Base-by-base conservation (phyloP, 192 early-diverging fungal species). In the Lunasporangiospora selenospora region DNA sequence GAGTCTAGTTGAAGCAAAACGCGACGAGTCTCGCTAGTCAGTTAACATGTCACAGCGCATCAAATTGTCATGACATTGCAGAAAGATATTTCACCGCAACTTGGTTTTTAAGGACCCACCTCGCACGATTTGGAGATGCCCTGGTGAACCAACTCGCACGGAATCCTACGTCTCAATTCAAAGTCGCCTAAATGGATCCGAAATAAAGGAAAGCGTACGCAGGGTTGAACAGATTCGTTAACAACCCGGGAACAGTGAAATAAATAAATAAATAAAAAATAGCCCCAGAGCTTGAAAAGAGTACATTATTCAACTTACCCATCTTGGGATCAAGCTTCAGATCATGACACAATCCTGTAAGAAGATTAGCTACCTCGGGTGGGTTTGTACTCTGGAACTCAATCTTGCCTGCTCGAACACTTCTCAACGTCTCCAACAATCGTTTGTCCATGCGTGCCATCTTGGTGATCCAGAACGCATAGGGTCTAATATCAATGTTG, bases 371-470 rank as follows among this genome's bases (percentile, higher is more conserved):
- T 30, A 80, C 42, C n/a, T 77, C 77, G 7, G 69, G 69, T 23
- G 69, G 46, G 37, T 66, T 77, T 15, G 75, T 38, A 31, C 53
- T 30, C 6, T 67, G 60, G 38, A 79, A 87, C 16, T 67, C 48
- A 44, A 81, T 67, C 21, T 40, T 32, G 15, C 79, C 81, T 27
- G 31, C 32, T 15, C 78, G 52, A 16, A 89, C 67, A 18, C 43
- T 60, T 11, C 79, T 45, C 12, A 87, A 37, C 7, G 77, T 81
- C n/a, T 77, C 64, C 26, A 89, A 26, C 37, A 87, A 45, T 30
- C 84, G 65, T 19, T 64, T 63, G 67, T 89, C 85, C 77, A 87
- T 84, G 29, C 61, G 58, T 24, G 77, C 53, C 85, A 89, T 87
- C 34, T 60, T 60, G 9, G 77, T 71, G 37, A 89, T 87, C 87